Evolutionary conservation across 192 early-diverging fungal species (phyloP).

Genomic region (Linnemannia hyalina): DNA sequence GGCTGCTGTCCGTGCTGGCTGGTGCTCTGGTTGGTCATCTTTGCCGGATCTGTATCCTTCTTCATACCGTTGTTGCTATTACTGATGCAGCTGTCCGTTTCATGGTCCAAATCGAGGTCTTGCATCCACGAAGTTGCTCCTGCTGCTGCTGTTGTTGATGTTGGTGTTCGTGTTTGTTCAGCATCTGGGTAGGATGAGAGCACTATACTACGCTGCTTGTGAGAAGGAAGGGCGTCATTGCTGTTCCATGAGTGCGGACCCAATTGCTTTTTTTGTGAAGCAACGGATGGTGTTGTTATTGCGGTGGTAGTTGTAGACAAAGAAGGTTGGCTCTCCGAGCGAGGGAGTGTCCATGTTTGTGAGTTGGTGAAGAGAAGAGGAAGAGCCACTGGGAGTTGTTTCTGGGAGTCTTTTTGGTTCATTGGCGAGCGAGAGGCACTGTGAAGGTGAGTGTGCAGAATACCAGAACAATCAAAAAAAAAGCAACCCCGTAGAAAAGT

Average conservation of each 20-base stretch:
- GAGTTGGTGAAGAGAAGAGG: background rate
- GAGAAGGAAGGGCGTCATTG: background rate
- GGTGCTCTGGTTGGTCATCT: background rate
- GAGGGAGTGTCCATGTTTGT: background rate
- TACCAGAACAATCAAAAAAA: background rate
- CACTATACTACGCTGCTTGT: background rate
- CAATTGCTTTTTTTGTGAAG: background rate
- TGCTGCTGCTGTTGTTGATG: background rate
- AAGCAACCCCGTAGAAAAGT: background rate
- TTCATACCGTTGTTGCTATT: background rate
- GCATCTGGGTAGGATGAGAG: too few relatives aligned
- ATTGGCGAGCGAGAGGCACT: background rate
- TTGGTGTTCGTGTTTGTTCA: background rate
- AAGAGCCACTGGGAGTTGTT: background rate
- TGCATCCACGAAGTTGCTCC: background rate
- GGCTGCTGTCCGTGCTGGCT: background rate
- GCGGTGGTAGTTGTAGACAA: background rate
- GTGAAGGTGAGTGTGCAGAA: background rate
- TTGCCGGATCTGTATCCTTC: background rate
- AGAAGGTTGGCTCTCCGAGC: background rate
- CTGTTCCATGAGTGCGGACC: background rate
- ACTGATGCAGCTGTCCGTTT: background rate
- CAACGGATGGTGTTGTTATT: background rate
- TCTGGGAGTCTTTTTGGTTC: background rate
- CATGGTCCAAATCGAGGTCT: background rate